Evolutionary conservation across 352 stramenopile genomes (phyloP), one percentile per base, ranked within the genome.

Genomic region (Detonula confervacea): DNA sequence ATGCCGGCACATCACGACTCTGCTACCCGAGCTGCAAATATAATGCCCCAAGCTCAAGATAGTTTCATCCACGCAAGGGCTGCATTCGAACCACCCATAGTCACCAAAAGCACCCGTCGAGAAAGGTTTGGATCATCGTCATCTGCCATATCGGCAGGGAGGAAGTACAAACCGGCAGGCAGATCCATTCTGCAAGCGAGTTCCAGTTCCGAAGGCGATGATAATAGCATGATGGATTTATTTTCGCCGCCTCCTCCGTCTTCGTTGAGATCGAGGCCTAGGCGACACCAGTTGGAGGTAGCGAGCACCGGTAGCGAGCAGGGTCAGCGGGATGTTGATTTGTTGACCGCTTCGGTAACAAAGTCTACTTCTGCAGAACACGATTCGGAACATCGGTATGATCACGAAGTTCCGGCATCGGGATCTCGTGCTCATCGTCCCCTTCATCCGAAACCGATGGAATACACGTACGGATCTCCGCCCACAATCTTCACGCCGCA

Each of bases 101-200:
- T 78, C 4, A 78, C 70, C 30, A 78, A 39, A 49, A 30, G 51
- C 12, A 78, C 70, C 16, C 70, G 70, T 46, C 59, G 70, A 44
- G 59, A 78, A 44, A 78, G 59, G 12, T 78, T 78, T 44, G 70
- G 37, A 5, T 33, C 59, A 12, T 52, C 57, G 6, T 56, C 25
- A 35, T 3, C 9, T 29, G 2, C 57, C 39, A 49, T 11, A n/a
- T 59, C 30, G 33, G 11, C 20, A 29, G 51, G 35, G 20, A 59
- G 27, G n/a, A 47, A 49, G 35, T 56, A n/a, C 7, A 59, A 55
- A 54, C 20, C 27, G 37, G 7, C 14, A 29, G 24, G 16, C 55
- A 25, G 22, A 12, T 52, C 18, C 35, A n/a, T 55, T 25, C 16
- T 44, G 18, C 1, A 3, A 18, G 0, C 24, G 24, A 66, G 37